A percentile compares a stretch with the other conserved stretches of the same genome.
These are phyloP conservation scores for Hanseniaspora lachancei DNA, from an alignment of 805 yeast species.

Conservation along the genomic window DNA sequence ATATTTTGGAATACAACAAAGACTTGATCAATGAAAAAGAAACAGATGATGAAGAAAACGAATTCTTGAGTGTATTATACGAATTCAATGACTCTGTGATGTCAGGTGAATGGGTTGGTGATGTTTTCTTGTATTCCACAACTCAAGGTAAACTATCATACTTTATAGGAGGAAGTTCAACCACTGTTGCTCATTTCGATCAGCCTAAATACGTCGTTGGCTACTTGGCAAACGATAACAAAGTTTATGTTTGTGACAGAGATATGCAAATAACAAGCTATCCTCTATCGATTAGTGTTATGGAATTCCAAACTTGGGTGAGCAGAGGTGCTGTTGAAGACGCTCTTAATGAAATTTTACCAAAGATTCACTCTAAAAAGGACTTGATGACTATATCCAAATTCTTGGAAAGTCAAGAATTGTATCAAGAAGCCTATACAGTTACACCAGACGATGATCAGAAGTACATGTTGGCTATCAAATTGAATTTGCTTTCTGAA, in stretches of 20 bases:
- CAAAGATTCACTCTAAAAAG: constrained; percentile 44
- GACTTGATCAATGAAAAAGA: constrained; percentile 47
- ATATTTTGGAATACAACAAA: constrained; percentile 61
- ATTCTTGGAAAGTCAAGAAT: constrained; percentile 88
- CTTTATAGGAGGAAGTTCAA: constrained; percentile 85
- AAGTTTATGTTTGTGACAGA: constrained; percentile 81
- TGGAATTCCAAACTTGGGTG: constrained; percentile 92
- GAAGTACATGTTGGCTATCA: constrained; percentile 76
- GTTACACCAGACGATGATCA: constrained; percentile 82
- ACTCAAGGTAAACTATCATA: constrained; percentile 78
- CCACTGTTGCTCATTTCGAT: constrained; percentile 86
- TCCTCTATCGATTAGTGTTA: constrained; percentile 66
- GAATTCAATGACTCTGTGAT: constrained; percentile 71
- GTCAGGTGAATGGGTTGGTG: constrained; percentile 94
- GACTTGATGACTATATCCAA: constrained; percentile 72
- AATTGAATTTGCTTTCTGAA: constrained; percentile 53
- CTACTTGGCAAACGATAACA: constrained; percentile 79
- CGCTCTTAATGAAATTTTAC: constrained; percentile 47
- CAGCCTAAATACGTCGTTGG: constrained; percentile 77
- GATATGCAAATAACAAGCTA: constrained; percentile 73
- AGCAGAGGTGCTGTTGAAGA: constrained; percentile 87
- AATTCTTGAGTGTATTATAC: constrained; percentile 68
- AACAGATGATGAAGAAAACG: constrained; percentile 75
- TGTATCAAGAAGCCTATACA: constrained; percentile 65
- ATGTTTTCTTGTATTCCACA: constrained; percentile 87